These are phyloP conservation scores for Emergomyces orientalis DNA, from an alignment of 2,329 filamentous ascomycete species.

Conservation along the genomic window DNA sequence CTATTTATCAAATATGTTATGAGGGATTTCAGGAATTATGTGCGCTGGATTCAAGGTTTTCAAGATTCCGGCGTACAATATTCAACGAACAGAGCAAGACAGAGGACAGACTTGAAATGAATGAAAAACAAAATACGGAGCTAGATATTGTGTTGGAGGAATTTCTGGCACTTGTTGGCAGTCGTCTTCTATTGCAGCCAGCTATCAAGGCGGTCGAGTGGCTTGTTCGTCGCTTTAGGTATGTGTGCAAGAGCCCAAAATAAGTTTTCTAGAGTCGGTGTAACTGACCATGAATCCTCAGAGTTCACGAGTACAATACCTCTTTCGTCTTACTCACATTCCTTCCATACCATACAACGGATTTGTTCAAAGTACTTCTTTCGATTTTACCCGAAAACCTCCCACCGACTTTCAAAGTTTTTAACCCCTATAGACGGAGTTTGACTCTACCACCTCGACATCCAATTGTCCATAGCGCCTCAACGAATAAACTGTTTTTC, in stretches of 20 bases:
- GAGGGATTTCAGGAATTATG: constrained; percentile 91
- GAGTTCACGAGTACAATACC: constrained; percentile 87
- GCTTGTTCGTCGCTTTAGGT: constrained; percentile 86
- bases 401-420: constrained; percentile 68
- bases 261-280: not conserved
- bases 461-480: constrained; percentile 73
- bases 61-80: constrained; percentile 62
- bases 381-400: constrained; percentile 72
- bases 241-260: constrained; percentile 21
- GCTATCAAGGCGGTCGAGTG: constrained; percentile 90
- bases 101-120: constrained; percentile 81
- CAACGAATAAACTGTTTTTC: constrained; percentile 68
- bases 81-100: constrained; percentile 91
- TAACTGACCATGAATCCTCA: constrained; percentile 28
- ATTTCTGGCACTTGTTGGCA: constrained; percentile 72
- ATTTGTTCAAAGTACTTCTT: constrained; percentile 74
- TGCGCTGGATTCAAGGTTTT: constrained; percentile 70
- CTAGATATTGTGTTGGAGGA: constrained; percentile 68
- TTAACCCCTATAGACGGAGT: constrained; percentile 75
- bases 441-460: constrained; percentile 67
- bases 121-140: constrained; percentile 67
- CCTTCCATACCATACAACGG: constrained; percentile 81
- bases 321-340: constrained; percentile 70
- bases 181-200: constrained; percentile 70
- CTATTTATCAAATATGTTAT: constrained; percentile 73